phyloP scores from a whole-genome alignment of 2,329 filamentous ascomycete genomes.

The Epichloe glyceriae region DNA sequence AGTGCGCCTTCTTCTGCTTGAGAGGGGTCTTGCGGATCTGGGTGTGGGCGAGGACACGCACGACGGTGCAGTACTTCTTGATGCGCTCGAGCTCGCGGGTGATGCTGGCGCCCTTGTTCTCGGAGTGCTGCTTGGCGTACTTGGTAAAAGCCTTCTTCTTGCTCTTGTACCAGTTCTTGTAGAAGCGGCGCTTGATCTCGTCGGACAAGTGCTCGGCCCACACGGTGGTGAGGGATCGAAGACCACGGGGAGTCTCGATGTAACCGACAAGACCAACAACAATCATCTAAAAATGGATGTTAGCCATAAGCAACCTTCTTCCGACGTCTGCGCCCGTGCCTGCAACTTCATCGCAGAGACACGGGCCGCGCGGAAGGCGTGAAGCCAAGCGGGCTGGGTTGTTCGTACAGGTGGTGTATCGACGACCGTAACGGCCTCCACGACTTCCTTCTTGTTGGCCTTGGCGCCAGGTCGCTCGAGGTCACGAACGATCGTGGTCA shows the following conservation, averaged over 20 bases:
- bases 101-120: slow-evolving; percentile 80
- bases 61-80: slow-evolving; percentile 99
- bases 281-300: slow-evolving; percentile 74
- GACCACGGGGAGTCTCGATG: slow-evolving; percentile 98
- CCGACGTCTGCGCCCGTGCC: neutral
- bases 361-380: slow-evolving; percentile 14
- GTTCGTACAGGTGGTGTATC: slow-evolving; percentile 90
- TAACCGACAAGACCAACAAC: slow-evolving; percentile 99
- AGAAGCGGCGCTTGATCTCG: slow-evolving; percentile 98
- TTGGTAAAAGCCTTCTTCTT: slow-evolving; percentile 99
- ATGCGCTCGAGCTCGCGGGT: slow-evolving; percentile 98
- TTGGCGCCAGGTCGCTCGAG: slow-evolving; percentile 98
- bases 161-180: slow-evolving; percentile 99
- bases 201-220: slow-evolving; percentile 99
- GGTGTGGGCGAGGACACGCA: slow-evolving; percentile 98
- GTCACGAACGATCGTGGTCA: slow-evolving; percentile 99
- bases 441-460: slow-evolving; percentile 98
- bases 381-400: slow-evolving; percentile 70
- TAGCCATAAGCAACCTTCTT: slow-evolving; percentile 48
- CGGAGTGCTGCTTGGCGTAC: slow-evolving; percentile 99
- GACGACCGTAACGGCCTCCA: slow-evolving; percentile 78
- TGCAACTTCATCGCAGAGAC: neutral
- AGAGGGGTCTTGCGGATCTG: slow-evolving; percentile 98
- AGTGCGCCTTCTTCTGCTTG: slow-evolving; percentile 99
- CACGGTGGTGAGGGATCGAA: slow-evolving; percentile 97